Conservation (phyloP, 345 rosid species). For the Zanthoxylum bungeanum region DNA sequence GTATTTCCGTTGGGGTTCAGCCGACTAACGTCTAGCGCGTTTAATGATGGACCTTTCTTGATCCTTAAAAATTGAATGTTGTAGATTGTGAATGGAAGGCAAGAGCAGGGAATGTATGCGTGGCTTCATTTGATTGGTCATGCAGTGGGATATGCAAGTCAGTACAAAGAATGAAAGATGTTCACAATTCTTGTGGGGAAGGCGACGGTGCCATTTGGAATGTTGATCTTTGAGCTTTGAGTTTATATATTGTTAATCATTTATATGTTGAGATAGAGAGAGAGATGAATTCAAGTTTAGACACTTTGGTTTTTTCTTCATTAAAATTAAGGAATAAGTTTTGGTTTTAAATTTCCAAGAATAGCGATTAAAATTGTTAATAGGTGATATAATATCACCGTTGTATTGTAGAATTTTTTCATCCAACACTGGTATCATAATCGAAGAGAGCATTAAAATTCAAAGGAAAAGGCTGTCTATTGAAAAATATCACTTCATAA, state of each 20-base stretch:
- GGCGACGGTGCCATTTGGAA: slow-evolving; percentile 63
- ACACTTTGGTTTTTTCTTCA: too few species aligned
- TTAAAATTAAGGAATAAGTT: too few species aligned
- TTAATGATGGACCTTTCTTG: neutral
- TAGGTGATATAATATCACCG: too few species aligned
- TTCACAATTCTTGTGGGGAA: slow-evolving; percentile 77
- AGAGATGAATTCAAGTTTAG: too few species aligned
- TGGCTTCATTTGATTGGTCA: slow-evolving; percentile 85
- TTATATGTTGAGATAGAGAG: neutral
- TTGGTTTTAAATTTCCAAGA: neutral
- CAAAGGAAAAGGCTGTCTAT: neutral
- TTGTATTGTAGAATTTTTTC: too few species aligned
- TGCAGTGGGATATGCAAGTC: slow-evolving; percentile 93
- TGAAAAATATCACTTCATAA: neutral
- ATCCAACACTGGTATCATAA: too few species aligned
- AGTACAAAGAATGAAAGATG: slow-evolving; percentile 58
- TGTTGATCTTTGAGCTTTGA: slow-evolving; percentile 25
- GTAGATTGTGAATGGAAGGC: slow-evolving; percentile 79
- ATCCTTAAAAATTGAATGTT: neutral
- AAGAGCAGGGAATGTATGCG: slow-evolving; percentile 64
- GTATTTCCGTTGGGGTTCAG: too few species aligned
- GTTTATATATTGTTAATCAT: neutral
- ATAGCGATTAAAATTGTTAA: too few species aligned
- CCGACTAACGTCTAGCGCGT: too few species aligned
- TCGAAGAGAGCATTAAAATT: neutral